Base-by-base conservation (phyloP, 2,329 filamentous ascomycete species). In the Drechslerella coelobrocha region DNA sequence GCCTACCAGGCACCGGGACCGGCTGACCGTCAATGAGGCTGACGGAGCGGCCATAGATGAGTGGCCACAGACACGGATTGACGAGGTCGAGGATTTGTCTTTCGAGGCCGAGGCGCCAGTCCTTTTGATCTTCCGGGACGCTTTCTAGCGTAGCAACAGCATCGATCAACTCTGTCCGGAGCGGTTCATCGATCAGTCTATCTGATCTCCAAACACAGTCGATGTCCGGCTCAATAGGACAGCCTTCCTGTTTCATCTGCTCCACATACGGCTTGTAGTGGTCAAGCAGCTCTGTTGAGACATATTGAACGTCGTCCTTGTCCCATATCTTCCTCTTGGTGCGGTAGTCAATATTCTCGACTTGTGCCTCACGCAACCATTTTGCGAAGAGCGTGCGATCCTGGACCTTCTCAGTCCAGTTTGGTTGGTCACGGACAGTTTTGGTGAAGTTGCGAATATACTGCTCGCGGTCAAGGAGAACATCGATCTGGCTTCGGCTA, bases 11-110 rank as follows among this genome's bases (percentile, higher is more conserved):
- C n/a, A n/a, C n/a, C n/a, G n/a, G n/a, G n/a, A n/a, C 29, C 6
- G 12, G 29, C 29, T 34, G 29, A n/a, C 29, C 29, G 29, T 34
- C 12, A 12, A 34, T 7, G 7, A 7, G 29, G 12, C 12, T 34
- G n/a, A 6, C 7, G 6, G n/a, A 19, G 1, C 9, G 26, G 0
- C 83, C 84, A 73, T 84, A 86, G 0, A 84, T 75, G 0, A 89
- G 76, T 0, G 87, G 86, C 72, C 82, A 89, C 7, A 89, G 79
- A 0, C 85, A 89, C 0, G 87, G 86, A 72, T 89, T 83, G 3
- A 89, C 81, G 0, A 89, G 78, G 75, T 89, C 83, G 0, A 86
- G 81, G 1, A 89, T 85, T 66, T 81, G 82, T 0, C 79, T 77
- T 26, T 85, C 78, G 0, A 83, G 85, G 1, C 82, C 79, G 0